Evolutionary conservation across 768 basidiomycete genomes (phyloP).

Genomic region (Russula abietina): DNA sequence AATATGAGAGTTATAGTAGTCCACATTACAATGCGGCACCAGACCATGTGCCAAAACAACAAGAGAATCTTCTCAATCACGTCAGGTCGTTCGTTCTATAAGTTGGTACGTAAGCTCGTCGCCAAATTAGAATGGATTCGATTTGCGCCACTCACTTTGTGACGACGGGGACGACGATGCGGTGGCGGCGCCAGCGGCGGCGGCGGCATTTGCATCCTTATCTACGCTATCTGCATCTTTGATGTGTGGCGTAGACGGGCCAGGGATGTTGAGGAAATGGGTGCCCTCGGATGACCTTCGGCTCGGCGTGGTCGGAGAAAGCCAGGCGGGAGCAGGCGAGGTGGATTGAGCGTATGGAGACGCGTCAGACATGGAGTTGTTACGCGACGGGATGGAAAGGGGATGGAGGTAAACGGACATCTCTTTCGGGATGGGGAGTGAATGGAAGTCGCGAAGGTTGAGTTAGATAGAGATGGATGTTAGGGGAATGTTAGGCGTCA

Average conservation of each 20-base stretch:
- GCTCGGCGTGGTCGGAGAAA: not conserved
- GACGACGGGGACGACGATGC: not conserved
- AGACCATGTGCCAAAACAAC: not conserved
- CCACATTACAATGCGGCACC: not conserved
- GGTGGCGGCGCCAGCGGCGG: not conserved
- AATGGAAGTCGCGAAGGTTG: not conserved
- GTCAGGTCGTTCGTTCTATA: not conserved
- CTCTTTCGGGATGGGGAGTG: not conserved
- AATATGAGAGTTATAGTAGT: not conserved
- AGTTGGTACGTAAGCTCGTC: not conserved
- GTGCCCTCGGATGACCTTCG: not conserved
- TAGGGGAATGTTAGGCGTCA: not conserved
- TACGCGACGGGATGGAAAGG: conserved; percentile 7
- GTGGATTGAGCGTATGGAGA: conserved; percentile 5
- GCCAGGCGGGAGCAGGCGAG: not conserved
- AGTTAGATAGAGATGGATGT: not conserved
- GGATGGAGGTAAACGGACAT: conserved; percentile 14
- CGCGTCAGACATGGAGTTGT: conserved; percentile 3
- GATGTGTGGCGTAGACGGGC: not conserved
- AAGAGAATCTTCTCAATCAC: not conserved
- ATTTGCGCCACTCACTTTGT: not conserved
- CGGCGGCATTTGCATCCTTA: conserved; percentile 10
- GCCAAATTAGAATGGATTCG: not conserved
- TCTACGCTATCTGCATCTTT: conserved; percentile 17
- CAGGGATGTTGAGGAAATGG: conserved; percentile 11